Conservation (phyloP, 208 protist species). For the Leishmania arabica region DNA sequence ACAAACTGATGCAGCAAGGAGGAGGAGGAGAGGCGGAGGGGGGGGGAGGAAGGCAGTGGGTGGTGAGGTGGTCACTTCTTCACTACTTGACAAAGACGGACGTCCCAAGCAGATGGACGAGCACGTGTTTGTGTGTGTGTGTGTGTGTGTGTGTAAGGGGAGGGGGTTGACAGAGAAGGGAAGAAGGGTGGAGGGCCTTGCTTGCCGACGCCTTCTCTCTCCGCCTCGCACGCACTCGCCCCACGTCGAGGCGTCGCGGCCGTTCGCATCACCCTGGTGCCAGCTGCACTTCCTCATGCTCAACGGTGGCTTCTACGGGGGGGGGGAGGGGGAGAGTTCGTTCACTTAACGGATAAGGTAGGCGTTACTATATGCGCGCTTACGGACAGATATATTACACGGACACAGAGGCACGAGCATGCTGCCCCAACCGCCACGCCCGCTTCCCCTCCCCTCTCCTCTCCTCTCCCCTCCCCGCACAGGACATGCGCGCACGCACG, state of each 20-base stretch:
- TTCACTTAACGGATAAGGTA: background rate
- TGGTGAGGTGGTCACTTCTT: background rate
- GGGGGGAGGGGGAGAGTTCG: background rate
- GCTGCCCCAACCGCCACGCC: background rate
- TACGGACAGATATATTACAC: background rate
- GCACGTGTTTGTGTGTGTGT: background rate
- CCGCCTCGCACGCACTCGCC: background rate
- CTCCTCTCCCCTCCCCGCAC: too few relatives aligned
- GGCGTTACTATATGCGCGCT: background rate
- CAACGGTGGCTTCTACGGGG: too few relatives aligned
- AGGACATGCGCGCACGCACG: background rate
- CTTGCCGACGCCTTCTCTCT: background rate
- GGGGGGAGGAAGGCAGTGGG: background rate
- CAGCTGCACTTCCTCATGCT: too few relatives aligned
- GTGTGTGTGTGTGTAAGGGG: too few relatives aligned
- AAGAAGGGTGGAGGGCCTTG: background rate
- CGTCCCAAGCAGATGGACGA: background rate
- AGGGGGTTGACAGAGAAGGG: too few relatives aligned
- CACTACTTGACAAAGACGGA: background rate
- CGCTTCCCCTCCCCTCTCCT: background rate
- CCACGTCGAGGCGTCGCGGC: background rate
- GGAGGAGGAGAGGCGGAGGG: background rate
- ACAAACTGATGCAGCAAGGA: background rate
- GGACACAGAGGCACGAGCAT: background rate
- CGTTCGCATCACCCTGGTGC: background rate